These are phyloP conservation scores for Entelexis sorbosivorans DNA, from an alignment of 1,139 yeast genomes.

Conservation along the genomic window DNA sequence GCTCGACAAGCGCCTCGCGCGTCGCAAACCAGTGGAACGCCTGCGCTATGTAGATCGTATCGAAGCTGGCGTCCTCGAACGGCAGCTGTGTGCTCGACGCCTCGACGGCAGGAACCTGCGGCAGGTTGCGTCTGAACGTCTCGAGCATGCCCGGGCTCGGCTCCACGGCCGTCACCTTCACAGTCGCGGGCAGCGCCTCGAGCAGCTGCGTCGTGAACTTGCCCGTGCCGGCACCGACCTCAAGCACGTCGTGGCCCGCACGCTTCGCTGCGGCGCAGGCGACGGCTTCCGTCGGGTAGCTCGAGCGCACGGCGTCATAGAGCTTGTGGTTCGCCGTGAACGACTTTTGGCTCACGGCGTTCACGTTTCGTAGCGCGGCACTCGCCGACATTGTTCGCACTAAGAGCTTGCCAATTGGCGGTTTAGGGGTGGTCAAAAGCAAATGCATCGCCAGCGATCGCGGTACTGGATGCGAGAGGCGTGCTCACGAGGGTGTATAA, in stretches of 20 bases:
- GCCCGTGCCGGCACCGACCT: slow-evolving; percentile 58
- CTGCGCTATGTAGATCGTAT: slow-evolving; percentile 50
- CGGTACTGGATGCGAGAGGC: not conserved
- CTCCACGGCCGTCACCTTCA: slow-evolving; percentile 37
- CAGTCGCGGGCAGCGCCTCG: slow-evolving; percentile 26
- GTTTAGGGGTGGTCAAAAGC: not conserved
- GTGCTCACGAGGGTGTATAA: not conserved
- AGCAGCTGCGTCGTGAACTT: slow-evolving; percentile 44
- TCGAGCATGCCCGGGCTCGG: slow-evolving; percentile 52
- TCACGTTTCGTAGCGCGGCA: not conserved
- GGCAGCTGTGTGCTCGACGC: slow-evolving; percentile 47
- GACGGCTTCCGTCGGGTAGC: slow-evolving; percentile 41
- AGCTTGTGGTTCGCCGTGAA: slow-evolving; percentile 45
- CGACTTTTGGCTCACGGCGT: slow-evolving; percentile 14
- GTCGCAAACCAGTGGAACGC: slow-evolving; percentile 64
- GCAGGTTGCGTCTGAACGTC: slow-evolving; percentile 41
- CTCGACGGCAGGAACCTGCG: slow-evolving; percentile 34
- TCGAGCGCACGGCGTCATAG: slow-evolving; percentile 50
- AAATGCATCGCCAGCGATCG: not conserved
- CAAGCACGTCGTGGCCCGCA: slow-evolving; percentile 35
- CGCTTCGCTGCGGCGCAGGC: slow-evolving; percentile 35
- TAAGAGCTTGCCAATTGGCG: not conserved
- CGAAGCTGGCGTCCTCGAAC: slow-evolving; percentile 37
- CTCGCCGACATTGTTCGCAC: not conserved
- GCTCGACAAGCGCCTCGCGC: slow-evolving; percentile 39